These are phyloP conservation scores for Schizothecium vesticola DNA, from an alignment of 495 filamentous ascomycete species.

Conservation along the genomic window DNA sequence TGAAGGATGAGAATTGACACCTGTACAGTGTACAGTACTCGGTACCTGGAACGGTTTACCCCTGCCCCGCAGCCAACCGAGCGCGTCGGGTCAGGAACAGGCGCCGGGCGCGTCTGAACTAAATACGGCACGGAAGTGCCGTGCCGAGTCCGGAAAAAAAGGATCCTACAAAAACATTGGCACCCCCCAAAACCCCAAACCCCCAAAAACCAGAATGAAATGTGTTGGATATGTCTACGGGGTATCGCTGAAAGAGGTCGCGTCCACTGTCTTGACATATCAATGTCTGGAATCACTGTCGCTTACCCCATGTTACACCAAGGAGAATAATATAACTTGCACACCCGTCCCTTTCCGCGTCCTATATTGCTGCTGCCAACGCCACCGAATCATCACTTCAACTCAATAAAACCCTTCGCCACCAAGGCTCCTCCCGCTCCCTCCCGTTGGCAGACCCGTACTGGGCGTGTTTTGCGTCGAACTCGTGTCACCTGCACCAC, in stretches of 20 bases:
- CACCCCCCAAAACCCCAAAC: background rate
- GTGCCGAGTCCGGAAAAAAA: background rate
- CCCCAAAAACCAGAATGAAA: background rate
- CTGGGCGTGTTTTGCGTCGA: slow-evolving; percentile 35
- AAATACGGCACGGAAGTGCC: background rate
- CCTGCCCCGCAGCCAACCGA: background rate
- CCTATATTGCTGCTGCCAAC: background rate
- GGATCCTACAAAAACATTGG: background rate
- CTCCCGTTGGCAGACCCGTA: slow-evolving; percentile 7
- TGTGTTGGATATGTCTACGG: background rate
- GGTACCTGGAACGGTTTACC: background rate
- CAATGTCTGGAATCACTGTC: background rate
- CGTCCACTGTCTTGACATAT: background rate
- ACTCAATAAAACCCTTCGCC: slow-evolving; percentile 7
- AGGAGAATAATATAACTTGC: background rate
- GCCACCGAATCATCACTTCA: background rate
- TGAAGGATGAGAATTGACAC: background rate
- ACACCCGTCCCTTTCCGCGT: background rate
- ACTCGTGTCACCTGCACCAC: slow-evolving; percentile 23
- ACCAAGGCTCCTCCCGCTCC: background rate
- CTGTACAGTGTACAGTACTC: background rate
- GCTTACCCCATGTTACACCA: background rate
- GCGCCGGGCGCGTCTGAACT: background rate
- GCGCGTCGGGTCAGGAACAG: background rate
- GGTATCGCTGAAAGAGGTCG: background rate